Evolutionary conservation across 768 basidiomycete genomes (phyloP).

Genomic region (Coprinellus aureogranulatus): DNA sequence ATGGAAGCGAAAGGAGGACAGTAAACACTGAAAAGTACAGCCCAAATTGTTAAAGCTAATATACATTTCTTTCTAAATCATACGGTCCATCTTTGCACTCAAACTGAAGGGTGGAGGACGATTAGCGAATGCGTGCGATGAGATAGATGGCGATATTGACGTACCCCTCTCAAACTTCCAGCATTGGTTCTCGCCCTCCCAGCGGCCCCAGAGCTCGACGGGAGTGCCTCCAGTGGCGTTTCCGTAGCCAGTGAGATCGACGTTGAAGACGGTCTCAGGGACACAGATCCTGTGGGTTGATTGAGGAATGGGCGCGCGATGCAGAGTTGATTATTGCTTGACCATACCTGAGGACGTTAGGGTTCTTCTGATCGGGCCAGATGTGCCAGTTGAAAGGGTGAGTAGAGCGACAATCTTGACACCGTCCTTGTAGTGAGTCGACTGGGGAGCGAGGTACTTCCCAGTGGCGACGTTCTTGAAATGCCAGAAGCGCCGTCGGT

Average conservation of each 20-base stretch:
- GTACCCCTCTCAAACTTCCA: slow-evolving; percentile 22
- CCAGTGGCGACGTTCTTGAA: slow-evolving; percentile 43
- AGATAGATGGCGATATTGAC: neutral
- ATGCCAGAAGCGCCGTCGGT: slow-evolving; percentile 26
- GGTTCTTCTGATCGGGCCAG: slow-evolving; percentile 41
- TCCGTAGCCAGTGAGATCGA: slow-evolving; percentile 43
- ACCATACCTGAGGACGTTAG: slow-evolving; percentile 41
- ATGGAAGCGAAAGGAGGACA: too few relatives aligned
- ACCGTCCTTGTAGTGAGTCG: slow-evolving; percentile 36
- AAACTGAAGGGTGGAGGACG: too few relatives aligned
- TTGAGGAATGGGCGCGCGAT: neutral
- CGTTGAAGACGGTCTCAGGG: slow-evolving; percentile 29
- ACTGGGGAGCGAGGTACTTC: slow-evolving; percentile 37
- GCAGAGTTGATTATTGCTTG: neutral
- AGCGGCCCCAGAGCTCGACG: slow-evolving; percentile 40
- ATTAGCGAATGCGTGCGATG: too few relatives aligned
- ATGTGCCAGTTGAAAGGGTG: slow-evolving; percentile 48
- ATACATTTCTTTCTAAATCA: too few relatives aligned
- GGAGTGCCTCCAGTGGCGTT: slow-evolving; percentile 37
- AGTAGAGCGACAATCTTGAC: slow-evolving; percentile 34
- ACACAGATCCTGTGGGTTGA: slow-evolving; percentile 33
- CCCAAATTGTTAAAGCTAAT: too few relatives aligned
- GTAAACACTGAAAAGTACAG: too few relatives aligned
- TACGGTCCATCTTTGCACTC: too few relatives aligned
- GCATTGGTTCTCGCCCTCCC: slow-evolving; percentile 41